Evolutionary conservation across 2,329 filamentous ascomycete species (phyloP).

Genomic region (Talaromyces marneffei): DNA sequence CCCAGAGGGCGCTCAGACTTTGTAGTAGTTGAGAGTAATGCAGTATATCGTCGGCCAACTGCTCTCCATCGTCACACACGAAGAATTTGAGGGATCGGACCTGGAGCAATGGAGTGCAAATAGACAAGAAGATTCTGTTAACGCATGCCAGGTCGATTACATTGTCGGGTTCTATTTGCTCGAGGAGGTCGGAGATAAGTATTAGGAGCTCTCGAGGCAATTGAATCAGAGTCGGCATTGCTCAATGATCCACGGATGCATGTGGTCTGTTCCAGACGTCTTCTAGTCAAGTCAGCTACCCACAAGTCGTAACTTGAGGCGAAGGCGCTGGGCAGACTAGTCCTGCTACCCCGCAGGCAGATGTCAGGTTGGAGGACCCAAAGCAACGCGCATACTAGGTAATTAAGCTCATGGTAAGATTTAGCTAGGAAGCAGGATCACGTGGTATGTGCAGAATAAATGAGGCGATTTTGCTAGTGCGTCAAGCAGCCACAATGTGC

Average conservation of each 20-base stretch:
- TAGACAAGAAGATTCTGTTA: not conserved
- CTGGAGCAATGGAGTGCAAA: not conserved
- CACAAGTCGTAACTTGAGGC: no score
- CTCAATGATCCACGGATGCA: not conserved
- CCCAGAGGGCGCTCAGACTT: not conserved
- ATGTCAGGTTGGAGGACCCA: not conserved
- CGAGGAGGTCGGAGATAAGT: not conserved
- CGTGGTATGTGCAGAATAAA: not conserved
- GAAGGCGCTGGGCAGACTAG: no score
- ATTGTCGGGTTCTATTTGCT: not conserved
- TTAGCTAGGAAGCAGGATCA: not conserved
- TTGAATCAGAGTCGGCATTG: not conserved
- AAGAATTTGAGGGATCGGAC: not conserved
- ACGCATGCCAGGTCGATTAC: not conserved
- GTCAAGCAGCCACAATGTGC: slow-evolving; percentile 20
- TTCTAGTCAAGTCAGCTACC: no score
- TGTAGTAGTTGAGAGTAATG: not conserved
- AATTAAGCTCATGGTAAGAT: not conserved
- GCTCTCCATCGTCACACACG: not conserved
- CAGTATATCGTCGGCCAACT: not conserved
- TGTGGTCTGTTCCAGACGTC: no score
- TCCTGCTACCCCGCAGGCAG: not conserved
- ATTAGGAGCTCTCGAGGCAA: not conserved
- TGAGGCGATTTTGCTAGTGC: not conserved
- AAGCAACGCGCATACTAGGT: not conserved